Conservation (phyloP, 495 filamentous ascomycete genomes). For the Daldinia decipiens region DNA sequence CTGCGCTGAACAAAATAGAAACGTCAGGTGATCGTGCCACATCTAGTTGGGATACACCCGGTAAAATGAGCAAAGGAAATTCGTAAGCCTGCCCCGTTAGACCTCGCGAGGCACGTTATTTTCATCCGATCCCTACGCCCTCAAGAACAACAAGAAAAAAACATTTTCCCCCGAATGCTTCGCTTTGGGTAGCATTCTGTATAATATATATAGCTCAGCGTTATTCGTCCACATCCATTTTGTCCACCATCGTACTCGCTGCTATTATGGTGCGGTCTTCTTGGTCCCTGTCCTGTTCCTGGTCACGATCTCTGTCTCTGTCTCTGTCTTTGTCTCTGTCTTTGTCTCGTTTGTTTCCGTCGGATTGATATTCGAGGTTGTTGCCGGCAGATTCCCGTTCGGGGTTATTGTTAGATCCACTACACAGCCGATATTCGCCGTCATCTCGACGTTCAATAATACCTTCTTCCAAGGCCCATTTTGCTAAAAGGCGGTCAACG, state of each 20-base stretch:
- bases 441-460: conserved; percentile 65
- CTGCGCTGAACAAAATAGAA: conserved; percentile 30
- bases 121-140: conserved; percentile 13
- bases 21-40: conserved; percentile 34
- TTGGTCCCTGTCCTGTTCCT: conserved; percentile 24
- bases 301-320: conserved; percentile 9
- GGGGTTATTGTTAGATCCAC: conserved; percentile 41
- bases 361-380: conserved; percentile 43
- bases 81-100: conserved; percentile 18
- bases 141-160: background rate
- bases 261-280: conserved; percentile 47
- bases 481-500: conserved; percentile 61
- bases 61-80: conserved; percentile 34
- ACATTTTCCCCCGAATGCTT: conserved; percentile 6
- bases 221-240: conserved; percentile 51
- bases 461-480: conserved; percentile 66
- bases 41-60: conserved; percentile 29
- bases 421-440: conserved; percentile 61
- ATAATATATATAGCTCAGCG: conserved; percentile 18
- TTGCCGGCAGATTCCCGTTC: conserved; percentile 48
- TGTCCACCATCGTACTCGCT: conserved; percentile 48
- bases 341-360: conserved; percentile 32
- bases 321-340: conserved; percentile 7
- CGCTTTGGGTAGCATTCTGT: conserved; percentile 7
- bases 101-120: conserved; percentile 9